A percentile compares a stretch with the other conserved stretches of the same genome.
These are phyloP conservation scores for Paraphoma chrysanthemicola DNA, from an alignment of 2,329 filamentous ascomycete genomes.

Conservation along the genomic window DNA sequence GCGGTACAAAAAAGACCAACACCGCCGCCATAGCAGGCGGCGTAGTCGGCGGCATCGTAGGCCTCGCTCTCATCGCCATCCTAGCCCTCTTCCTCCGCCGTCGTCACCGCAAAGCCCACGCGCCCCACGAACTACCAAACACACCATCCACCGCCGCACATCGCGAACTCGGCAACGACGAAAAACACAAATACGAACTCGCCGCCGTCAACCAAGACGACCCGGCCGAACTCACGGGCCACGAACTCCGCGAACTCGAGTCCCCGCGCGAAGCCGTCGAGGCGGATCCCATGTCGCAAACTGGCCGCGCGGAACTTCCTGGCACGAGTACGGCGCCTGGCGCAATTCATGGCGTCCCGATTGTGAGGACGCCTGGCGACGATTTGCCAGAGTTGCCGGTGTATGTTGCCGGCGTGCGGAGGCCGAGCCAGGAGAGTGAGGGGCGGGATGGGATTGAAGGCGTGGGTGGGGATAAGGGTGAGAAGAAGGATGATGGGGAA, in stretches of 20 bases:
- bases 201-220: constrained; percentile 18
- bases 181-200: constrained; percentile 22
- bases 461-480: no score
- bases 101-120: constrained; percentile 6
- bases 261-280: constrained; percentile 22
- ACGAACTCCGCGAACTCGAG: constrained; percentile 13
- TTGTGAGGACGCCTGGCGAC: constrained; percentile 26
- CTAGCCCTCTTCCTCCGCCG: constrained; percentile 15
- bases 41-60: constrained; percentile 20
- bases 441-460: no score
- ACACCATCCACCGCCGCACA: background rate
- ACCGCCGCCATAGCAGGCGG: constrained; percentile 25
- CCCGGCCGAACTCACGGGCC: constrained; percentile 22
- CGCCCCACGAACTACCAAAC: constrained; percentile 13
- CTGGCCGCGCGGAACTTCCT: constrained; percentile 22
- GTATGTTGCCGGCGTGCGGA: constrained; percentile 9
- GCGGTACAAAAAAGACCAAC: constrained; percentile 5
- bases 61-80: constrained; percentile 15
- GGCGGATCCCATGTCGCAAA: constrained; percentile 16
- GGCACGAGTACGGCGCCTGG: constrained; percentile 21
- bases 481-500: no score
- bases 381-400: constrained; percentile 21
- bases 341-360: constrained; percentile 20
- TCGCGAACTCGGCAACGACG: constrained; percentile 3
- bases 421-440: background rate